Percentiles rank a stretch among this genome's conserved stretches.
These are phyloP conservation scores for Claviceps spartinae DNA, from an alignment of 2,329 filamentous ascomycete species.

Conservation along the genomic window DNA sequence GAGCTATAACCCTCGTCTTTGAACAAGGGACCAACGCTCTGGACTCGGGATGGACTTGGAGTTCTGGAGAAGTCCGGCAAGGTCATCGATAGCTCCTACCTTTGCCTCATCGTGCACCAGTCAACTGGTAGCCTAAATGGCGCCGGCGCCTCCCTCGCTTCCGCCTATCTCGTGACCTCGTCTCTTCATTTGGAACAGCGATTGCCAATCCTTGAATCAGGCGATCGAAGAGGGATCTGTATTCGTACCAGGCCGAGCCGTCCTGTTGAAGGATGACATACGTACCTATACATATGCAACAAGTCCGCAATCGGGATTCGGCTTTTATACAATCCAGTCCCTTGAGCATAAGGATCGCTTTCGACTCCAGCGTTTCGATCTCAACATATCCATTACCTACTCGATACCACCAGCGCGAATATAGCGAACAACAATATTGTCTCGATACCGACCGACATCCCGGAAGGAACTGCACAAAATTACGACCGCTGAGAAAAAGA, in stretches of 20 bases:
- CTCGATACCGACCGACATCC: background rate
- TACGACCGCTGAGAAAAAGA: background rate
- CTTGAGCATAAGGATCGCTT: background rate
- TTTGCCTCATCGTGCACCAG: conserved; percentile 4
- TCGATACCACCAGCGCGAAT: background rate
- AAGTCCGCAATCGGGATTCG: background rate
- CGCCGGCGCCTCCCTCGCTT: background rate
- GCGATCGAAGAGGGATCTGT: background rate
- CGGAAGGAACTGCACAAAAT: background rate
- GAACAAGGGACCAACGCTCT: no score
- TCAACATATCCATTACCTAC: background rate
- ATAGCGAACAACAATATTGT: background rate
- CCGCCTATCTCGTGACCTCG: background rate
- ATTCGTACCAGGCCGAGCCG: background rate
- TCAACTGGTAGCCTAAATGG: conserved; percentile 1
- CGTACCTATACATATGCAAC: background rate
- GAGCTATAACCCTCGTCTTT: no score
- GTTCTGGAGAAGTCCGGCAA: background rate
- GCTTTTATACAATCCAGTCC: background rate
- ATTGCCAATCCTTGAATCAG: background rate
- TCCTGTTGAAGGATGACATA: background rate
- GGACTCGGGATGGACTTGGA: background rate
- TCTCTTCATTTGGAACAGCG: background rate
- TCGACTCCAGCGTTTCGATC: background rate
- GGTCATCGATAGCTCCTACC: background rate